Percentiles rank a stretch among this genome's conserved stretches.
Evolutionary conservation across 164 flowering plant genomes (phyloP).

Genomic region (Nymphaea colorata): DNA sequence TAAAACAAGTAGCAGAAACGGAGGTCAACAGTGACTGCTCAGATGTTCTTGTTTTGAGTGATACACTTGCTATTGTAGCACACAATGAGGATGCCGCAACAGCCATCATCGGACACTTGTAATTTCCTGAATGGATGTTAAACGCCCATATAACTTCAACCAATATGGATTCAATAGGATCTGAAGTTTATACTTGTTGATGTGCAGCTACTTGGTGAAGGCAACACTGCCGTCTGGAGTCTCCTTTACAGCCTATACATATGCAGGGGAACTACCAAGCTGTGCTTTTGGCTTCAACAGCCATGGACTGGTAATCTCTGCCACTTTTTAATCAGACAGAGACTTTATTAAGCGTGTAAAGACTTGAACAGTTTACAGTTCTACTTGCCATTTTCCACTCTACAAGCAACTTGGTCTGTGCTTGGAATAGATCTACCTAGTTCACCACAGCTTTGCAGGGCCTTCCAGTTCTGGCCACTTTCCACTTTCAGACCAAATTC

Average conservation of each 20-base stretch:
- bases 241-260: constrained; percentile 61
- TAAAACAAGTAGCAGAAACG: neutral
- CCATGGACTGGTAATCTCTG: constrained; percentile 48
- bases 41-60: constrained; percentile 53
- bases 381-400: no score
- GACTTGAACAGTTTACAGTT: no score
- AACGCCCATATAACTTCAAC: no score
- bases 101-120: constrained; percentile 69
- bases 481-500: no score
- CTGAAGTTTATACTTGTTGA: no score
- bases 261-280: constrained; percentile 91
- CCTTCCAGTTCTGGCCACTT: no score
- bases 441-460: no score
- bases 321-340: no score
- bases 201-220: constrained; percentile 58
- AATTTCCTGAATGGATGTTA: constrained; percentile 8
- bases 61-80: constrained; percentile 60
- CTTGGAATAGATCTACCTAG: no score
- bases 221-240: constrained; percentile 38
- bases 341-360: no score
- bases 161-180: no score
- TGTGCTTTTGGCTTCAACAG: constrained; percentile 84
- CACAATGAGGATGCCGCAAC: constrained; percentile 86
- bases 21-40: constrained; percentile 41
- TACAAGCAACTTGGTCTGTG: no score